Evolutionary conservation across 2,329 filamentous ascomycete species (phyloP), one percentile per base, ranked within the genome.

Genomic region (Apiospora kogelbergensis): DNA sequence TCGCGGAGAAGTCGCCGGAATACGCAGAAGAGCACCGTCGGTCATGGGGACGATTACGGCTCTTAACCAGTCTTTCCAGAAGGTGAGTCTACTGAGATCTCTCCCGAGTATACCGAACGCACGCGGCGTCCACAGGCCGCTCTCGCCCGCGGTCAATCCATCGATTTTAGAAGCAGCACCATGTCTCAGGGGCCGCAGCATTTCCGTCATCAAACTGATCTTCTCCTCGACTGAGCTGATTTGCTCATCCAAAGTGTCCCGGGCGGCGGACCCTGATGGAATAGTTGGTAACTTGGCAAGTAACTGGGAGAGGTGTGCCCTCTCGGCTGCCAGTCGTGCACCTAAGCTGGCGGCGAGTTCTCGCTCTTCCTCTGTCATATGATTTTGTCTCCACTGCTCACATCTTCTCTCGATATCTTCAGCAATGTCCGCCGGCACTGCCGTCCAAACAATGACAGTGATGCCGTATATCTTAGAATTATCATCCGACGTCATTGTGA

Each of bases 61-160:
- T 80, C 94, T 92, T 64, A 99, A 87, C 96, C 96, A 99, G 79
- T 99, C 96, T 80, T 98, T 98, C 95, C 95, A 99, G 81, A 99
- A 98, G 41, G 90, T 89, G 72, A 95, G 94, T 81, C 97, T 88
- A 70, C 90, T 91, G 15, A 86, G 86, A 78, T 99, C 96, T 71
- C 93, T 88, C 42, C 96, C 96, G 71, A 99, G 85, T 71, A 99
- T 91, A 69, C 96, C 96, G 77, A 97, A 99, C 1, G 95, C 94
- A 72, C 96, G 88, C 22, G 96, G 96, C 66, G 94, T 94, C 96
- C 96, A 99, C 70, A 98, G 90, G 2, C 95, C 96, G 67, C 94
- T 98, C 78, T 98, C 96, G 57, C 95, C 95, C 73, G 97, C 93
- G 0, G 95, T 98, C 71, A 99, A 85, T 24, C 96, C 96, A 78